Evolutionary conservation across 495 filamentous ascomycete species (phyloP).

Genomic region (Talaromyces borbonicus): DNA sequence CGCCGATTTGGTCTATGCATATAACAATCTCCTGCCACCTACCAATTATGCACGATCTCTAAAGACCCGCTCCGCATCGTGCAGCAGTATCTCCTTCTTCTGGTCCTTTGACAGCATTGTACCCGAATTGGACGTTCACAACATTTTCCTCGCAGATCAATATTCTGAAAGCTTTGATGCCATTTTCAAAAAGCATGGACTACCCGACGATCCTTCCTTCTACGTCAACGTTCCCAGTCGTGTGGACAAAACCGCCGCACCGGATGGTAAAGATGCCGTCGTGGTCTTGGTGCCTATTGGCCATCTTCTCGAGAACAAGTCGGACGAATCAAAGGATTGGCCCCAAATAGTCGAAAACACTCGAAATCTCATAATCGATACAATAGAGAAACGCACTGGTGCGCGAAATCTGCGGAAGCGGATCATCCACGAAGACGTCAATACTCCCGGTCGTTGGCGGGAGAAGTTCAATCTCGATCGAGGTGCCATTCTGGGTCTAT

Average conservation of each 20-base stretch:
- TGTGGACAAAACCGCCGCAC: conserved; percentile 55
- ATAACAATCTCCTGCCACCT: conserved; percentile 50
- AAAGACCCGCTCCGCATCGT: conserved; percentile 40
- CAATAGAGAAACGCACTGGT: conserved; percentile 36
- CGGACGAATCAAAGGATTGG: neutral
- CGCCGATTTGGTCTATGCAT: conserved; percentile 61
- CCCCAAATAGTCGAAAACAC: neutral
- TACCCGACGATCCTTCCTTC: conserved; percentile 57
- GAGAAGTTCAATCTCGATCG: conserved; percentile 57
- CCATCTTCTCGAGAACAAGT: neutral
- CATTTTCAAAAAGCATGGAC: conserved; percentile 55
- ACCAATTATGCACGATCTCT: conserved; percentile 38
- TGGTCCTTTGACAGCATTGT: conserved; percentile 50
- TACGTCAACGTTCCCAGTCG: conserved; percentile 63
- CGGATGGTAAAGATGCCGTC: conserved; percentile 47
- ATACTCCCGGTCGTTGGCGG: conserved; percentile 53
- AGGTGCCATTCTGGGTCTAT: conserved; percentile 58
- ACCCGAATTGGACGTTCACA: conserved; percentile 54
- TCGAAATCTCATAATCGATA: neutral
- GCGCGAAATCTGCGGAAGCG: conserved; percentile 27
- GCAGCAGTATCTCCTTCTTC: conserved; percentile 66
- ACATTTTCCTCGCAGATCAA: conserved; percentile 62
- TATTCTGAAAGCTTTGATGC: conserved; percentile 60
- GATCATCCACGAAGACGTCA: conserved; percentile 49
- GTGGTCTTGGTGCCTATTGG: conserved; percentile 58